phyloP scores from a whole-genome alignment of 305 asterid genomes.

The Salvia sclarea region DNA sequence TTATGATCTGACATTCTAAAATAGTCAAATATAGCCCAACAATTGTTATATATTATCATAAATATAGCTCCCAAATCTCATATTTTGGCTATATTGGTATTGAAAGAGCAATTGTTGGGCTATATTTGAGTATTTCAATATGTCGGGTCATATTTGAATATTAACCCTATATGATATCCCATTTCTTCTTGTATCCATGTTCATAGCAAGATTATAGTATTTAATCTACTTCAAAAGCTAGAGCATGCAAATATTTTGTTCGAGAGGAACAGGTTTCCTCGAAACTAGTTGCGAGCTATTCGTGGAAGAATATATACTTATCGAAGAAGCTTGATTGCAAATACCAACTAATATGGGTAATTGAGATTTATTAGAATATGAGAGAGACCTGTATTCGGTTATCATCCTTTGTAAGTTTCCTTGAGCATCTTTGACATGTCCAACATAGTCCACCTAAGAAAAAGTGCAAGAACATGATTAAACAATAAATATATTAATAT shows the following conservation, averaged over 20 bases:
- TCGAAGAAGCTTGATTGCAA: constrained; percentile 23
- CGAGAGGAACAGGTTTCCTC: constrained; percentile 25
- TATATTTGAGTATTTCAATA: too few species aligned
- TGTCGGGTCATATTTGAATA: too few species aligned
- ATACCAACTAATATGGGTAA: constrained; percentile 27
- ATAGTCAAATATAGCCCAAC: too few species aligned
- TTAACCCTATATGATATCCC: background rate
- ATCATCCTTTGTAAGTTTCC: constrained; percentile 69
- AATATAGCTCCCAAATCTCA: too few species aligned
- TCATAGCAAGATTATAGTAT: constrained; percentile 23
- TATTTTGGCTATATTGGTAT: too few species aligned
- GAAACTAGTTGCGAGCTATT: constrained; percentile 22
- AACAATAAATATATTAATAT: constrained; percentile 27
- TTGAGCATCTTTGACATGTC: constrained; percentile 83
- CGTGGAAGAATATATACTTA: constrained; percentile 24
- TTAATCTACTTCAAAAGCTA: constrained; percentile 18
- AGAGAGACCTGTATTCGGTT: constrained; percentile 70
- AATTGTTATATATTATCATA: too few species aligned
- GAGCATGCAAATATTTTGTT: constrained; percentile 11
- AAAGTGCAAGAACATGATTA: constrained; percentile 33
- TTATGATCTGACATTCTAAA: too few species aligned
- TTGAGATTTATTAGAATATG: constrained; percentile 18
- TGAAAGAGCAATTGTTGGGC: too few species aligned
- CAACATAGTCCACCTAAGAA: constrained; percentile 77
- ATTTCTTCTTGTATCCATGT: constrained; percentile 11